Percentiles rank a stretch among this genome's conserved stretches.
phyloP scores from a whole-genome alignment of 2,329 filamentous ascomycete species.

The Ceratocystis variospora region DNA sequence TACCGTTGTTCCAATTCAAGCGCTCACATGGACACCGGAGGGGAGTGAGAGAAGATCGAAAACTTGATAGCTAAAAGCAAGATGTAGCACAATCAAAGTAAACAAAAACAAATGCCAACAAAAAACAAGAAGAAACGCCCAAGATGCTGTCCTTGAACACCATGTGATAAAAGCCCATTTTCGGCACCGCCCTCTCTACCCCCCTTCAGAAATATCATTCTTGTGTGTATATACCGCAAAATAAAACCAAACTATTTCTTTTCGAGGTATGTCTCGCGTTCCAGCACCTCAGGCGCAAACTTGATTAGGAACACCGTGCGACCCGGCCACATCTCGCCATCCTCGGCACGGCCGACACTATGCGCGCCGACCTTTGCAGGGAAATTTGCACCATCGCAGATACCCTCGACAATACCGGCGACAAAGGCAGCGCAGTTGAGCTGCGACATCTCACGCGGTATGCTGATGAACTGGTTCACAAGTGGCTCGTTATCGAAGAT shows the following conservation, averaged over 20 bases:
- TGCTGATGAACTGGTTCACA: constrained; percentile 84
- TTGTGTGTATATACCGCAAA: too few species aligned
- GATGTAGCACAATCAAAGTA: constrained; percentile 4
- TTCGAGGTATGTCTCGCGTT: constrained; percentile 72
- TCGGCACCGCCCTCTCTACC: background rate
- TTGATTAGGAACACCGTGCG: constrained; percentile 93
- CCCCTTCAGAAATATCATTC: background rate
- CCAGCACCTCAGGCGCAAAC: constrained; percentile 80
- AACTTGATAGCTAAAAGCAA: background rate
- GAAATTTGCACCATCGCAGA: constrained; percentile 87
- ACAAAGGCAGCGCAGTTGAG: constrained; percentile 94
- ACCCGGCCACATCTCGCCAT: constrained; percentile 81
- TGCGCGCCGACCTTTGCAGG: constrained; percentile 82
- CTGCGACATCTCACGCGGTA: constrained; percentile 90
- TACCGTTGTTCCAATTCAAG: background rate
- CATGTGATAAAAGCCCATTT: constrained; percentile 4
- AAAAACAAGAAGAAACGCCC: constrained; percentile 9
- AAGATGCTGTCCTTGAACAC: constrained; percentile 5
- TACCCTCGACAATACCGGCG: constrained; percentile 86
- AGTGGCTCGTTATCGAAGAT: constrained; percentile 96
- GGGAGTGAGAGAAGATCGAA: background rate
- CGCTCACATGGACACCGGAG: background rate
- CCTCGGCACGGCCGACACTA: constrained; percentile 44
- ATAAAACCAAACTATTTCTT: constrained; percentile 31
- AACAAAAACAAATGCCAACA: background rate